Evolutionary conservation across 495 filamentous ascomycete species (phyloP), one percentile per base, ranked within the genome.

Genomic region (Tuber umbilicatum): DNA sequence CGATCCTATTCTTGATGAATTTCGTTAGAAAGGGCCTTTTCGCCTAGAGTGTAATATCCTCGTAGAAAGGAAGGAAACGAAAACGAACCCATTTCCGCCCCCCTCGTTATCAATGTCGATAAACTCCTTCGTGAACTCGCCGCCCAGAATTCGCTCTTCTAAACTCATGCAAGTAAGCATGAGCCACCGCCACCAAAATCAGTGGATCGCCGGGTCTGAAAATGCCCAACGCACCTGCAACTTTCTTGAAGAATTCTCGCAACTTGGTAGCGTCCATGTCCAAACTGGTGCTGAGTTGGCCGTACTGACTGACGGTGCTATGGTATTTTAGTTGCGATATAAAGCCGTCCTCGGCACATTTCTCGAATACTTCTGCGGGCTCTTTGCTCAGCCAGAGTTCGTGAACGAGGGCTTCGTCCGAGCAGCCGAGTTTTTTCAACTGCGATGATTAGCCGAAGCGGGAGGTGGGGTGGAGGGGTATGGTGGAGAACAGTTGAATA

Each of bases 371-470:
- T 6, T 77, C 75, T 2, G 75, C 73, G 23, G 69, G 68, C 39
- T 74, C 47, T 68, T 77, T 77, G 31, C 72, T 74, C 38, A 77
- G 72, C 75, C 68, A 76, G 37, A 76, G 21, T 37, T 77, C 72
- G 41, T 77, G 73, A 6, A 74, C 75, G 2, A 77, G 38, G 0
- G 72, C 75, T 68, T 76, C 71, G 41, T 76, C 75, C 0, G 75
- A 74, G 67, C 75, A 74, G 3, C 69, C 68, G 5, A 77, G 69
- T 42, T 73, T 74, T 68, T 77, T 77, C 45, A 74, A 55, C 72
- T 73, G 50, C 37, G 23, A 38, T 17, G 4, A 23, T 17, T 23
- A 35, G 35, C n/a, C 12, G 38, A 17, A 0, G 14, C n/a, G 9
- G 40, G 10, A 31, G n/a, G 21, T 4, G 19, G 0, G 38, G 7